A percentile compares a stretch with the other conserved stretches of the same genome.
These are phyloP conservation scores for Stemphylium vesicarium DNA, from an alignment of 2,329 filamentous ascomycete genomes.

Conservation along the genomic window DNA sequence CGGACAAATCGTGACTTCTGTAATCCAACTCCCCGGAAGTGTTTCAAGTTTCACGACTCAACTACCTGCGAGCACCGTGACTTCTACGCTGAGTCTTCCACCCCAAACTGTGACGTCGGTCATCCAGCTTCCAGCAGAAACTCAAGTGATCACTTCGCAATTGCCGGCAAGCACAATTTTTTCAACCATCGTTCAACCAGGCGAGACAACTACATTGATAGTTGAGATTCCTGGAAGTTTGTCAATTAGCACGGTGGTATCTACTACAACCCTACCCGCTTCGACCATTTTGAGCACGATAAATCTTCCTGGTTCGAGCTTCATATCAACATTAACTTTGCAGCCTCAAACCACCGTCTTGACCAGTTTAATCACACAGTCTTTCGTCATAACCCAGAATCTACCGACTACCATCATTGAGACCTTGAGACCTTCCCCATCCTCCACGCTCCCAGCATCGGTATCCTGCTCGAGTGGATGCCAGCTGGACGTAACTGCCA, in stretches of 20 bases:
- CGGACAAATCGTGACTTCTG: constrained; percentile 24
- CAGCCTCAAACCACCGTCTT: constrained; percentile 33
- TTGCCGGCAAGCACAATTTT: constrained; percentile 7
- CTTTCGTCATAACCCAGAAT: constrained; percentile 24
- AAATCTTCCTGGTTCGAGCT: constrained; percentile 14
- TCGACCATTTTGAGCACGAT: constrained; percentile 14
- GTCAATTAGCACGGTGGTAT: constrained; percentile 26
- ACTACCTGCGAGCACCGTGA: constrained; percentile 9
- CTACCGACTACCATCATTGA: constrained; percentile 28
- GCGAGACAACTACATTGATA: constrained; percentile 5
- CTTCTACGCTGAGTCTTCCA: constrained; percentile 21
- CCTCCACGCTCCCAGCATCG: constrained; percentile 5
- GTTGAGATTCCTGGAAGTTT: constrained; percentile 24
- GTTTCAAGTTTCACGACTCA: constrained; percentile 8
- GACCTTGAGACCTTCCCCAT: background rate
- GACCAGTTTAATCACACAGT: constrained; percentile 22
- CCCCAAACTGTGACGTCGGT: constrained; percentile 25
- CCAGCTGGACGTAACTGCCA: constrained; percentile 42
- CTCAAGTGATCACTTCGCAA: constrained; percentile 16
- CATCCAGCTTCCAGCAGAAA: constrained; percentile 17
- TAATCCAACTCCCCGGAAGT: constrained; percentile 10
- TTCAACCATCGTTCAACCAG: constrained; percentile 24
- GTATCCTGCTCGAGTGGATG: constrained; percentile 37
- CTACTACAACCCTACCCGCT: constrained; percentile 24
- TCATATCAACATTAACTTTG: constrained; percentile 31